Conservation (phyloP, 225 moss, liverwort and hornwort genomes). For the Ulota crispa region DNA sequence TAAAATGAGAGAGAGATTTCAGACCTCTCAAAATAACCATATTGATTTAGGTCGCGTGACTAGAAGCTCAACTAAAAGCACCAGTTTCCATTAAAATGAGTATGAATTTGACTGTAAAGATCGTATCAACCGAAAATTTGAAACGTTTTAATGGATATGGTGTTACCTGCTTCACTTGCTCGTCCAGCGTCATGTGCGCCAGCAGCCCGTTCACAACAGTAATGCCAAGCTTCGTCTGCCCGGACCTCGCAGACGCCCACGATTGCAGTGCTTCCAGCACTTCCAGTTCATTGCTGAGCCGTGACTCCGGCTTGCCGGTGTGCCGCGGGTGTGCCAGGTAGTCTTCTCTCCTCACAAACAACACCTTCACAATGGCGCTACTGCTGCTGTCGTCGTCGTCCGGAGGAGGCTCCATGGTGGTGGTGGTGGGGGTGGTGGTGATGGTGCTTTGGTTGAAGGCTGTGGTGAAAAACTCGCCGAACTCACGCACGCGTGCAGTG, state of each 20-base stretch:
- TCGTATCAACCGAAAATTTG: too few species aligned
- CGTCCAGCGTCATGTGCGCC: conserved; percentile 76
- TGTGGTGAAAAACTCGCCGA: conserved; percentile 76
- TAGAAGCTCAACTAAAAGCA: too few species aligned
- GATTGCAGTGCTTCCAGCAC: conserved; percentile 56
- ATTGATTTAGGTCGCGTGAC: too few species aligned
- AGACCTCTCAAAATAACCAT: too few species aligned
- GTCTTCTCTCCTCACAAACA: conserved; percentile 87
- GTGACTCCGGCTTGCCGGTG: conserved; percentile 82
- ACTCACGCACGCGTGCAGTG: conserved; percentile 80
- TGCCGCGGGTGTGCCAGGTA: conserved; percentile 96
- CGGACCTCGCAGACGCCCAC: conserved; percentile 68
- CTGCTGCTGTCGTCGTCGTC: too few species aligned
- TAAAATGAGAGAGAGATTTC: too few species aligned
- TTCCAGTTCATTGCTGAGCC: conserved; percentile 81
- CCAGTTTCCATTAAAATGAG: too few species aligned
- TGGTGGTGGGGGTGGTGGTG: not conserved
- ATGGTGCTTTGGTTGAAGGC: conserved; percentile 49
- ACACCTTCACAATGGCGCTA: conserved; percentile 47
- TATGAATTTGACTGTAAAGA: too few species aligned
- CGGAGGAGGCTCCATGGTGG: not conserved
- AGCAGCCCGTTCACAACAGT: conserved; percentile 72
- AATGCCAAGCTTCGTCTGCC: conserved; percentile 28
- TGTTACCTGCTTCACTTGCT: conserved; percentile 69
- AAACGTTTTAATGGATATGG: too few species aligned